Evolutionary conservation across 441 rosid genomes (phyloP), one percentile per base, ranked within the genome.

Genomic region (Adansonia gregorii): DNA sequence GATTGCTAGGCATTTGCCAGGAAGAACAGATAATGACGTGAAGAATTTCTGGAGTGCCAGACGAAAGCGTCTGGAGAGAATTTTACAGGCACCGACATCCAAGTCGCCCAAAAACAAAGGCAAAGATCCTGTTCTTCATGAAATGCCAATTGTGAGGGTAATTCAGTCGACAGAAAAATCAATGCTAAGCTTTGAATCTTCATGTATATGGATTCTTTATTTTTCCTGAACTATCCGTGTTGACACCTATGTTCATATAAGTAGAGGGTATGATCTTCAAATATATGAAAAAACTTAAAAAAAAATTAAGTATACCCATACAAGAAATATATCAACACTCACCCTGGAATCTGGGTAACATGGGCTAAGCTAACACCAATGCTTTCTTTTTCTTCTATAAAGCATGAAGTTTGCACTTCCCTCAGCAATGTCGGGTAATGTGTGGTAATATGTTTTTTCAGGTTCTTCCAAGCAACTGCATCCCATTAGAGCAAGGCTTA

Each of bases 31-130:
- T 27, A 84, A 84, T 46, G 87, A 84, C 4, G 87, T 84, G 22
- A 84, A 84, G 87, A 84, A 84, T 74, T 84, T 84, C 76, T 84
- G 87, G 87, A 84, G 76, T 35, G 59, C 75, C 11, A 70, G 80
- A 56, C 59, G 69, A 51, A 77, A 77, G 71, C 54, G 80, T 14
- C 76, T 60, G 5, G 63, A 59, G 12, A 46, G 80, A 22, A 77
- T 71, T 69, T 19, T 64, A 52, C 58, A 35, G 39, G 27, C 14
- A 39, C 39, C 65, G 45, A n/a, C 52, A 24, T 14, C 63, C 0
- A 49, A 24, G 7, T 31, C 78, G 10, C 35, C 6, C 1, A 43
- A 76, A 43, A 54, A 35, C 55, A 76, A 76, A 76, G 74, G 64
- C 66, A 67, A 76, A 14, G 71, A 19, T 15, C 31, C 60, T 22